Percentiles rank a stretch among this genome's conserved stretches.
These are phyloP conservation scores for Scheffersomyces quercinus DNA, from an alignment of 1,139 yeast genomes.

Conservation along the genomic window DNA sequence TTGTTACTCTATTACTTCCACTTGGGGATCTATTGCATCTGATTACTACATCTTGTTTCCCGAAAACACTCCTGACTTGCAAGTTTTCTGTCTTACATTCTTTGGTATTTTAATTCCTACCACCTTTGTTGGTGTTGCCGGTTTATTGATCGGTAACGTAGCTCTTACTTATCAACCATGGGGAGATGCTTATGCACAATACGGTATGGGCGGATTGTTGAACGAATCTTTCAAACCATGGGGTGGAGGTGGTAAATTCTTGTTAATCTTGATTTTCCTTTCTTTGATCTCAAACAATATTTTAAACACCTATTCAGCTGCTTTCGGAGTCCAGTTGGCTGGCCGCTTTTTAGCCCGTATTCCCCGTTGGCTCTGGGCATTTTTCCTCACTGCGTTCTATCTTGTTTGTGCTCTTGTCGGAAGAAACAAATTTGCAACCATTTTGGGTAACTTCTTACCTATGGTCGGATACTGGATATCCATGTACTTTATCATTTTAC, in stretches of 20 bases:
- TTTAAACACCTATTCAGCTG: constrained; percentile 81
- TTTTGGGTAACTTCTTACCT: constrained; percentile 85
- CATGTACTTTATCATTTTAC: constrained; percentile 68
- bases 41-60: constrained; percentile 87
- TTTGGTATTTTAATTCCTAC: constrained; percentile 74
- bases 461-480: constrained; percentile 96
- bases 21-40: constrained; percentile 89
- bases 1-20: constrained; percentile 77
- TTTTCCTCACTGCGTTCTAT: constrained; percentile 63
- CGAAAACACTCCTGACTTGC: constrained; percentile 60
- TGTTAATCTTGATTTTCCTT: constrained; percentile 65
- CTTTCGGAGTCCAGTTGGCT: constrained; percentile 73
- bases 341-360: constrained; percentile 61
- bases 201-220: constrained; percentile 80
- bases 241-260: constrained; percentile 78
- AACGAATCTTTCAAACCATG: constrained; percentile 69
- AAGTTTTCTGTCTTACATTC: constrained; percentile 63
- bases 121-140: constrained; percentile 73
- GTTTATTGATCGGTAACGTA: constrained; percentile 68
- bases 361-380: constrained; percentile 81
- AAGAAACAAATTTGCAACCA: constrained; percentile 68
- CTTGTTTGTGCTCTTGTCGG: constrained; percentile 77
- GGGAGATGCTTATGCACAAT: constrained; percentile 54
- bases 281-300: constrained; percentile 81
- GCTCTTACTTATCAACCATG: constrained; percentile 64